Base-by-base conservation (phyloP, 495 filamentous ascomycete genomes). In the Xeromyces bisporus region DNA sequence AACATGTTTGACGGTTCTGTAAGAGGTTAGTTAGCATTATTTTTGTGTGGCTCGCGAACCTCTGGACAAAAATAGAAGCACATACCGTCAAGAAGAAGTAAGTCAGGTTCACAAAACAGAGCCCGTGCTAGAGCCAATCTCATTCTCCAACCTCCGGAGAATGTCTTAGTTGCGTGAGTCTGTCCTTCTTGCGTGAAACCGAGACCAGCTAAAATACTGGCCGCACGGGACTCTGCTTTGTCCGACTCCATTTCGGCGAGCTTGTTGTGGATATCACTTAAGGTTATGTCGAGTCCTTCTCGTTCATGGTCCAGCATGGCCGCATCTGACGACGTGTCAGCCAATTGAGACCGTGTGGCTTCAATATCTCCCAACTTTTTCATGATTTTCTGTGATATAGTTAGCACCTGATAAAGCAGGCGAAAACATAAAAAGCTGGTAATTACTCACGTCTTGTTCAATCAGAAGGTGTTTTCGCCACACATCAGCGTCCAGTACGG, bases 101-200 rank as follows among this genome's bases (percentile, higher is more conserved):
- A 60, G 58, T 99, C 89, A 20, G 89, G 89, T 52, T 99, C 91
- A 62, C 89, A 99, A 66, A 99, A 99, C 23, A 99, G 67, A 7
- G 89, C 89, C 65, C 89, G 68, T 4, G 89, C 89, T 24, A 99
- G 64, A 5, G 89, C 89, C 32, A 99, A 62, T 67, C 89, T 75
- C 89, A 99, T 99, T 56, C 89, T 73, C 89, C 89, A 99, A 78
- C 89, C 89, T 66, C 89, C 89, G 23, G 89, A 99, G 62, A 99
- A 99, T 11, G 86, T 96, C 64, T 80, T 93, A 25, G 89, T 99
- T 9, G 89, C 75, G 41, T 69, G 86, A 37, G 92, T 80, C 44
- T 99, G 89, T 15, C 86, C 68, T 50, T 99, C 91, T 23, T 77
- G 55, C 0, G 91, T 94, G 69, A 99, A 99, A 39, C 89, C 89